Base-by-base conservation (phyloP, 495 filamentous ascomycete species). In the Durotheca rogersii region DNA sequence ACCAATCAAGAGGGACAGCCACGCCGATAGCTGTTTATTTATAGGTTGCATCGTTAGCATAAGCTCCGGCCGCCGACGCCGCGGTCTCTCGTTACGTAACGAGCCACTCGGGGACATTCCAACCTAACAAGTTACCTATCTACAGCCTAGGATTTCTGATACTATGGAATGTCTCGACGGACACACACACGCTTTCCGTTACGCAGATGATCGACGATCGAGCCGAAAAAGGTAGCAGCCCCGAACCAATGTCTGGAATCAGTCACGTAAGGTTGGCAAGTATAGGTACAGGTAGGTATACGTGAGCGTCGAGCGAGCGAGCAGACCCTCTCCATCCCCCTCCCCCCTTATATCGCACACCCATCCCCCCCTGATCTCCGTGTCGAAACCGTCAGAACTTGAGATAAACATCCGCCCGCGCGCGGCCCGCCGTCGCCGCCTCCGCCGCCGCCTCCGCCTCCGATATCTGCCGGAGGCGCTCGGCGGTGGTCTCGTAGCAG, bases 401-500 rank as follows among this genome's bases (percentile, higher is more conserved):
- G 34, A 59, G 16, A 16, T 53, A 59, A 1, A 59, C 41, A 51
- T 59, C 56, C 10, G 50, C 35, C 23, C 45, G 29, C 15, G 45
- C 56, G 21, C 56, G 20, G 1, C 50, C 30, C 16, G 40, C 3
- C 1, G 25, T 25, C 30, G 35, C 34, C 33, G 34, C 55, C 35
- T 17, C 18, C 30, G 35, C 34, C 33, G 34, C 55, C 35, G 40
- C 49, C 17, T 10, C 17, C 12, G 20, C 14, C 31, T 37, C 41
- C 12, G 56, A 34, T 6, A 45, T 45, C 21, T 44, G 60, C 38
- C 58, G 46, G 36, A 76, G 51, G 44, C 72, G 60, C 12, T 54
- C 60, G 27, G 35, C 29, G 14, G 61, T 66, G 1, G 71, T 70
- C 51, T 73, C 51, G 40, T 75, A 74, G 34, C 67, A 45, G 41